Evolutionary conservation across 116 monocot genomes (phyloP), one percentile per base, ranked within the genome.

Genomic region (Trichopus zeylanicus): DNA sequence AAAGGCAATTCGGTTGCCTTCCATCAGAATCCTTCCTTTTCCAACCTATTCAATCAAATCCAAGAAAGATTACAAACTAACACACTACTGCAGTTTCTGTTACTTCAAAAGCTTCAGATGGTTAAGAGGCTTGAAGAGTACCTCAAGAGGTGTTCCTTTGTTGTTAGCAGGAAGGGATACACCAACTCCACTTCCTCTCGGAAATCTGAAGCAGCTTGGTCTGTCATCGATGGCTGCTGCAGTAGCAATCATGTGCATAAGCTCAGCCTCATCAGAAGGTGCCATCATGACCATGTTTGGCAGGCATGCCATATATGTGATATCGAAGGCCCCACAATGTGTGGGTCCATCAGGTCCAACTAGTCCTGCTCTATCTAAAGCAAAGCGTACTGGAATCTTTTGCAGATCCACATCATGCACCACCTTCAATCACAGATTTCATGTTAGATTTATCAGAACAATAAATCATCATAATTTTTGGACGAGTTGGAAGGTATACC

Each of bases 251-350:
- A 87, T 87, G 65, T 87, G 76, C 82, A 87, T 79, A 27, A 87
- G 70, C 70, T 87, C 82, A 2, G 82, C 76, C 49, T 87, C 87
- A 46, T 82, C 87, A 0, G 87, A 22, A 4, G 87, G 82, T 2
- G 87, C 87, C 87, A 87, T 87, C 21, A 87, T 79, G 0, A 87
- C 38, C 87, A 87, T 87, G 75, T 87, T 87, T 1, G 87, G 87
- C 59, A 87, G 59, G 51, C 87, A 87, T 0, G 87, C 82, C 82
- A 87, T 82, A 64, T 76, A 87, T 0, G 76, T 55, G 38, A 87
- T 73, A 53, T 82, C 87, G 19, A 87, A 87, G 6, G 87, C 79
- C 31, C 87, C 87, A 21, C 87, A 87, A 42, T 87, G 87, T 1
- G 83, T 87, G 0, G 87, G 87, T 0, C 87, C 87, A 38, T 87